Evolutionary conservation across 2,329 filamentous ascomycete genomes (phyloP).

Genomic region (Colletotrichum godetiae): DNA sequence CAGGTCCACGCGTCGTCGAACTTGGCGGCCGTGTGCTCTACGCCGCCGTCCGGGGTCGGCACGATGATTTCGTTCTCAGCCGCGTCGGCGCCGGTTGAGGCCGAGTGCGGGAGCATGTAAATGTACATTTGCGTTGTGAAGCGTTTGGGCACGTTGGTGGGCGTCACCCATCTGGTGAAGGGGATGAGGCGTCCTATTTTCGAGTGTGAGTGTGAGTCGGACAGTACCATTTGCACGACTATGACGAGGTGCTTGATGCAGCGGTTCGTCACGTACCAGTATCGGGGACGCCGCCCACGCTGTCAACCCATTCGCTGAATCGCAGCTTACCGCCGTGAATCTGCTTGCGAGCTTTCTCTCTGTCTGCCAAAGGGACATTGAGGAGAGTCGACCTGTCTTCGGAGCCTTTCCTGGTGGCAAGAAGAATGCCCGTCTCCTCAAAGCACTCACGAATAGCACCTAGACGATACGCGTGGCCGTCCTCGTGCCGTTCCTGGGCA

Average conservation of each 20-base stretch:
- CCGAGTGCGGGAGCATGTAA: conserved; percentile 80
- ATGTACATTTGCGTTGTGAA: conserved; percentile 98
- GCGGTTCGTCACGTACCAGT: conserved; percentile 59
- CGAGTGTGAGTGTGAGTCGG: not conserved
- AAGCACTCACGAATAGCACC: conserved; percentile 93
- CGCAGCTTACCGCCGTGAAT: conserved; percentile 75
- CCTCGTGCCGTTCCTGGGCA: conserved; percentile 71
- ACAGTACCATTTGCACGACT: no score
- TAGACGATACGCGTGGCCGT: conserved; percentile 79
- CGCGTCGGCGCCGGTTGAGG: conserved; percentile 43
- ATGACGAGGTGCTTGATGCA: not conserved
- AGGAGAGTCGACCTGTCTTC: conserved; percentile 65
- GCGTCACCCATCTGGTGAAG: conserved; percentile 94
- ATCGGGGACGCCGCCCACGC: conserved; percentile 71
- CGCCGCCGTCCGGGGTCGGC: conserved; percentile 77
- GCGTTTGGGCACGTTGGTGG: conserved; percentile 75
- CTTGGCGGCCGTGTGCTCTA: conserved; percentile 76
- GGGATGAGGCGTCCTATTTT: conserved; percentile 73
- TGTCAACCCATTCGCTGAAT: conserved; percentile 74
- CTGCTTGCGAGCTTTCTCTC: conserved; percentile 73
- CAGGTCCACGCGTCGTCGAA: conserved; percentile 80
- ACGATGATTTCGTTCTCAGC: conserved; percentile 66
- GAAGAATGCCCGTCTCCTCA: conserved; percentile 90
- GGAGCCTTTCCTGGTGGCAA: conserved; percentile 62
- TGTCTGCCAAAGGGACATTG: conserved; percentile 67